Evolutionary conservation across 371 early-diverging fungal genomes (phyloP).

Genomic region (Edhazardia aedis): DNA sequence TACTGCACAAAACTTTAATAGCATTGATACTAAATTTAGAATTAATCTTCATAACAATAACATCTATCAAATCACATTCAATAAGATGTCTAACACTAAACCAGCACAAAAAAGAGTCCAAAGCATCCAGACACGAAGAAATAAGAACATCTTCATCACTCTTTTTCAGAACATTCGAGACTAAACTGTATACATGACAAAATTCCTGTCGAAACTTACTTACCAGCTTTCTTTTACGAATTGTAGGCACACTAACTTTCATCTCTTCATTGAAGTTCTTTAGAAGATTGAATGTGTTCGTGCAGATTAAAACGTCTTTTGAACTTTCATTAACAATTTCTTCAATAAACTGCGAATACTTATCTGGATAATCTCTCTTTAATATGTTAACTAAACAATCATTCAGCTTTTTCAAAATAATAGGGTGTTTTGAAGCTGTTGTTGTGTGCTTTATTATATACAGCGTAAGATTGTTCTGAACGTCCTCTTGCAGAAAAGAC

Average conservation of each 20-base stretch:
- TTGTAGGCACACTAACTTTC: slow-evolving; percentile 81
- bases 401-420: slow-evolving; percentile 38
- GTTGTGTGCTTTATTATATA: slow-evolving; percentile 5
- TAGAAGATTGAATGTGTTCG: slow-evolving; percentile 90
- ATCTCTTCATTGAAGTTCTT: slow-evolving; percentile 73
- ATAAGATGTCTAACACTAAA: too few relatives aligned
- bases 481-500: slow-evolving; percentile 32
- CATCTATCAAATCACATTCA: too few relatives aligned
- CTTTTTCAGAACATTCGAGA: slow-evolving; percentile 71
- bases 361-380: slow-evolving; percentile 97
- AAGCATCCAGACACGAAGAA: too few relatives aligned
- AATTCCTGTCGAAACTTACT: slow-evolving; percentile 80
- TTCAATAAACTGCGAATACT: slow-evolving; percentile 91
- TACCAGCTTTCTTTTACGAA: slow-evolving; percentile 65
- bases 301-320: slow-evolving; percentile 70
- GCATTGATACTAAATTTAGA: too few relatives aligned
- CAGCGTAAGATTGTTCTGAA: slow-evolving; percentile 29
- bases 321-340: slow-evolving; percentile 80
- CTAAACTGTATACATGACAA: slow-evolving; percentile 72
- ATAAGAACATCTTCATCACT: slow-evolving; percentile 61
- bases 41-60: too few relatives aligned
- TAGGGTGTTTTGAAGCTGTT: slow-evolving; percentile 10
- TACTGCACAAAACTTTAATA: too few relatives aligned
- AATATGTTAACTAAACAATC: slow-evolving; percentile 54
- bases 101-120: too few relatives aligned